Evolutionary conservation across 345 rosid genomes (phyloP), one percentile per base, ranked within the genome.

Genomic region (Ceriops zippeliana): DNA sequence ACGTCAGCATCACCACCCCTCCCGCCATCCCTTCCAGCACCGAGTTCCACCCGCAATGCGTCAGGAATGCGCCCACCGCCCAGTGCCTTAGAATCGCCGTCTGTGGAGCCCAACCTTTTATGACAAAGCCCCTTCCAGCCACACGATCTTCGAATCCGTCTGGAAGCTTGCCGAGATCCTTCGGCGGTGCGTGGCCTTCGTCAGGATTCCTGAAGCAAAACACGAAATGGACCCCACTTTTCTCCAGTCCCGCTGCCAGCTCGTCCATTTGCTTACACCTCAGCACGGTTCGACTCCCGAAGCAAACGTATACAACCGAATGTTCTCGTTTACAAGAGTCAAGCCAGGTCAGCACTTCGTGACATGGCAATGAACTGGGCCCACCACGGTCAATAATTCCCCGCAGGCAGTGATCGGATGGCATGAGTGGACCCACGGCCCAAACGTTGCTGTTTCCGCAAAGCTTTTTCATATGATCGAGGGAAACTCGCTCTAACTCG

Each of bases 11-110:
- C 13, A 79, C 57, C 38, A 89, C 86, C 0, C 92, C 89, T 0
- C 81, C 84, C 0, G 73, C 78, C 0, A 86, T 24, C 7, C 80
- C 85, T 46, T 90, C 96, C 0, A 90, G 30, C 16, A 76, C 76
- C 4, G 90, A 89, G 75, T 87, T 87, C 89, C 96, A 89, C 27
- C 92, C 89, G 21, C 89, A 89, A 34, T 87, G 90, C 27, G 89
- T 87, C 71, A 87, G 34, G 77, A 86, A 87, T 59, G 82, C 83
- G 0, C 87, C 90, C 16, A 87, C 87, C 0, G 86, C 85, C n/a
- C 70, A 24, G 67, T 87, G 92, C 9, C 62, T 70, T 38, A 84
- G 61, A 53, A 87, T 76, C 56, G 62, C 13, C 5, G 84, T 76
- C 27, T 87, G 89, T 6, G 89, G 88, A 0, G 84, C 86, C 92